phyloP scores from a whole-genome alignment of 305 asterid species.

The Salvia sclarea region DNA sequence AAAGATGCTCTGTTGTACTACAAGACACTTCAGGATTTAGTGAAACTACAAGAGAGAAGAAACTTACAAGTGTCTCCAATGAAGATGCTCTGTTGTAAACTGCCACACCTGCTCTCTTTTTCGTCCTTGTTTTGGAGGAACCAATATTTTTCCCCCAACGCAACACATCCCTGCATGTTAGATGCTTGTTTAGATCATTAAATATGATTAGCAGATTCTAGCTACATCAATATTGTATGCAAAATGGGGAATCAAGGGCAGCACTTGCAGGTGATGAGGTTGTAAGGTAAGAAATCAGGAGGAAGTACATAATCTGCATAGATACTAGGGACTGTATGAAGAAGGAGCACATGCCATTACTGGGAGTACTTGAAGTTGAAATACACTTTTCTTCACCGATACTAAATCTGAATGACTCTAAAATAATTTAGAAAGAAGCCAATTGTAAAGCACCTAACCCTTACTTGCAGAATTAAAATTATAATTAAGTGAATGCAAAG shows the following conservation, averaged over 20 bases:
- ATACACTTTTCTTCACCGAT: not conserved
- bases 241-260: not conserved
- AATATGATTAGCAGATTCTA: constrained; percentile 7
- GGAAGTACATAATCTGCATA: constrained; percentile 12
- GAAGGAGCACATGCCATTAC: not conserved
- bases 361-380: constrained; percentile 24
- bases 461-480: constrained; percentile 14
- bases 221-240: not conserved
- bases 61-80: constrained; percentile 84
- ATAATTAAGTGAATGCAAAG: constrained; percentile 18
- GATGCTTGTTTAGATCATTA: constrained; percentile 26
- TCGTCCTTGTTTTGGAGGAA: constrained; percentile 81
- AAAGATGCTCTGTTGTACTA: constrained; percentile 95
- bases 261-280: not conserved
- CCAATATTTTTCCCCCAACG: constrained; percentile 93
- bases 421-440: not conserved
- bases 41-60: constrained; percentile 26
- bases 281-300: constrained; percentile 8
- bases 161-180: constrained; percentile 69
- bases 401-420: constrained; percentile 5
- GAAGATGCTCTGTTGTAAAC: constrained; percentile 94
- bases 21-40: not conserved
- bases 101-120: constrained; percentile 93
- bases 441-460: no score
- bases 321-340: not conserved